Evolutionary conservation across 2,329 filamentous ascomycete species (phyloP), one percentile per base, ranked within the genome.

Genomic region (Nemania sp.): DNA sequence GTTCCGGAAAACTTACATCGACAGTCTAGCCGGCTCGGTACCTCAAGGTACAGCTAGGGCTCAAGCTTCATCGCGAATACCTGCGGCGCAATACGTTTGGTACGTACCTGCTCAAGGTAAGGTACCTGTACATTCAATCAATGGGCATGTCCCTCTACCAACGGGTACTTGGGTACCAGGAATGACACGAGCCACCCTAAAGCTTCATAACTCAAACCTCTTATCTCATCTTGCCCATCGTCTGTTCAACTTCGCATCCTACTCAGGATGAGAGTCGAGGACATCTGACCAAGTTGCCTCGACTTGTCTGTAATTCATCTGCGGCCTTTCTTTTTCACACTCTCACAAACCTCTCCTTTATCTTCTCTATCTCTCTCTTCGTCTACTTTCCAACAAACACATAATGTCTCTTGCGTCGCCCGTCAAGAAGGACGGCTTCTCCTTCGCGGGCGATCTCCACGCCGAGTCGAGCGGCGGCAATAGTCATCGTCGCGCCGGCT

Each of bases 401-500:
- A 60, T 40, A 25, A 72, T 72, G 68, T 67, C 72, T 42, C 59
- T 73, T 10, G 62, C 68, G 7, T 62, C 70, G 3, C 71, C 74
- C 3, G 72, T 68, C 49, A 59, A 68, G 9, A 71, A 66, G 34
- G 78, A 77, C 21, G 73, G 71, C 43, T 83, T 82, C 71, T 73
- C 76, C 48, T 82, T 75, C 54, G 71, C 72, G 1, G 71, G 79
- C 48, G 74, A 76, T 2, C 75, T 83, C 61, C 81, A 78, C 62
- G 78, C 75, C 40, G 75, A 81, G 56, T 69, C 77, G 1, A 78
- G 76, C 32, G 75, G 74, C 32, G 69, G 76, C 25, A 79, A 81
- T 50, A 76, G 74, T 2, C 80, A 83, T 64, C 76, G 78, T 1
- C 80, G 81, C 3, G 80, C 78, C 0, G 77, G 76, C 1, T 34